phyloP scores from a whole-genome alignment of 2,329 filamentous ascomycete genomes.

The Zasmidium angulare region DNA sequence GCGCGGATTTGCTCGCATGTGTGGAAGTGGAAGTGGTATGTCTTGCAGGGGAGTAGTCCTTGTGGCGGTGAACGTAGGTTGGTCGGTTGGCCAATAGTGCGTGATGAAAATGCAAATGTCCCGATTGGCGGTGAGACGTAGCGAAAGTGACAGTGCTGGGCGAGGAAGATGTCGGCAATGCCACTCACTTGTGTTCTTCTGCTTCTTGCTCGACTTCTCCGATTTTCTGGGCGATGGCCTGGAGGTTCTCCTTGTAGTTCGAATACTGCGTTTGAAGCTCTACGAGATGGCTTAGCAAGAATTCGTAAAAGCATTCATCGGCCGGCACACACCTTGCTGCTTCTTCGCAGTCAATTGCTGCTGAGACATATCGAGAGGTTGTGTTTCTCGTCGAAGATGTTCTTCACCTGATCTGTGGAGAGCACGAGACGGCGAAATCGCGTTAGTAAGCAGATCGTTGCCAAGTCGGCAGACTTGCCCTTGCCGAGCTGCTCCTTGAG shows the following conservation, averaged over 20 bases:
- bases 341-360: constrained; percentile 61
- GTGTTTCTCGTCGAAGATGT: too few relatives aligned
- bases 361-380: constrained; percentile 44
- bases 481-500: background rate
- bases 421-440: background rate
- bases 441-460: background rate
- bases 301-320: background rate
- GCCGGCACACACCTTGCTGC: constrained; percentile 64
- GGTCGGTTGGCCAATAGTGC: constrained; percentile 13
- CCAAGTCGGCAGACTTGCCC: background rate
- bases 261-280: constrained; percentile 79
- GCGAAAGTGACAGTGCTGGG: constrained; percentile 14
- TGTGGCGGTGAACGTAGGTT: constrained; percentile 39
- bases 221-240: constrained; percentile 93
- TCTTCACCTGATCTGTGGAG: background rate
- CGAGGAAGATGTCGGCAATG: background rate
- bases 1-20: background rate
- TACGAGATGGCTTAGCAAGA: constrained; percentile 37
- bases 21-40: background rate
- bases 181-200: constrained; percentile 88
- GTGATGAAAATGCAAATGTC: constrained; percentile 8
- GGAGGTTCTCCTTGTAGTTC: constrained; percentile 74
- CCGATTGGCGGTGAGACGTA: constrained; percentile 30
- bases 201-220: constrained; percentile 96
- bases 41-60: constrained; percentile 2